Base-by-base conservation (phyloP, 2,329 filamentous ascomycete species). In the Diaporthe destruens region DNA sequence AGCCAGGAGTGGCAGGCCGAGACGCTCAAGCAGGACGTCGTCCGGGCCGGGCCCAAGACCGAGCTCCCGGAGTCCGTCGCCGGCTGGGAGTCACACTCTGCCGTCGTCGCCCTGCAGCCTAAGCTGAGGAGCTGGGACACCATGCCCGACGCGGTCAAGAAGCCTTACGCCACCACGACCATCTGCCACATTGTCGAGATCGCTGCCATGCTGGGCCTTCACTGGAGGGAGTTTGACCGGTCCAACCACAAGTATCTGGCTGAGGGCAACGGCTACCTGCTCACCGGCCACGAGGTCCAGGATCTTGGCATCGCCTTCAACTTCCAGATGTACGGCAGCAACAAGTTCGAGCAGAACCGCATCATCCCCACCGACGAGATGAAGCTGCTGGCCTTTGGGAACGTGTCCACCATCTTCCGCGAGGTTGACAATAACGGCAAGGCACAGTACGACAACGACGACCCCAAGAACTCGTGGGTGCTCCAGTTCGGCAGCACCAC, bases 151-250 rank as follows among this genome's bases (percentile, higher is more conserved):
- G 80, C 81, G 42, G 77, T 88, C 65, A 83, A 81, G 47, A 85
- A 85, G 47, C 87, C 87, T 0, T 88, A 87, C 65, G 87, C 86
- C 3, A 88, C 85, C 0, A 88, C 85, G 0, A 86, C 87, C n/a
- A 87, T 89, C 73, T 88, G 85, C 70, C 87, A 89, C 75, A 78
- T 89, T 4, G 79, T 89, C 39, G 87, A 89, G 80, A 85, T 89
- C 73, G 82, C 87, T 34, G 86, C 86, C 6, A 85, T 86, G 72
- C 80, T 89, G 20, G 87, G 88, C 9, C 82, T 90, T 9, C 85
- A 90, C 78, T 90, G 88, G 88, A 88, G 87, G 74, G 86, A 87
- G 69, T 90, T 90, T 75, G 86, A 89, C 75, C 82, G 86, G 44
- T 84, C 79, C 11, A 80, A 79, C 16, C 86, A 89, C 75, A 84